These are phyloP conservation scores for Crithidia bombi DNA, from an alignment of 208 protist genomes.

Conservation along the genomic window DNA sequence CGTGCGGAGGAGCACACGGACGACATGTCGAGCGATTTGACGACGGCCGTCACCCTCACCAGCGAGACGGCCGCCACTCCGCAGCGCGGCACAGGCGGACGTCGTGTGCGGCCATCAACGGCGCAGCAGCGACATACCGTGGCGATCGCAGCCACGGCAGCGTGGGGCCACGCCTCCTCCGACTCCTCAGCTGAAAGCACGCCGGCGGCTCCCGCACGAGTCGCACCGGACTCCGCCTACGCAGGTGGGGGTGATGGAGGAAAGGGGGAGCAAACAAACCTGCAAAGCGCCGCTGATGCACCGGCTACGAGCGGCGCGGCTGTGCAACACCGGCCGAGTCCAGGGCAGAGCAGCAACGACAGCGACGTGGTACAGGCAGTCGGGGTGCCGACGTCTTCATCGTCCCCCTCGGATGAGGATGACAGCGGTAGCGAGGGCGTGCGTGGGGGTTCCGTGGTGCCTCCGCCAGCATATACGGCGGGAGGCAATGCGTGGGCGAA, in stretches of 20 bases:
- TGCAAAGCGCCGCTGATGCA: not conserved
- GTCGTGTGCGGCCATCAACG: not conserved
- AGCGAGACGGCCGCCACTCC: slow-evolving; percentile 14
- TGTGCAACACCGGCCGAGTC: not conserved
- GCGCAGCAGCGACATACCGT: not conserved
- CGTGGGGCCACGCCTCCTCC: slow-evolving; percentile 3
- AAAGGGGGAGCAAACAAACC: not conserved
- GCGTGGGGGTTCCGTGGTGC: not conserved
- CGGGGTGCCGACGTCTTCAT: not conserved
- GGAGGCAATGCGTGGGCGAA: not conserved
- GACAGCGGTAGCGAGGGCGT: not conserved
- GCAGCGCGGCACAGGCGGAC: not conserved
- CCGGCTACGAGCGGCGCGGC: not conserved
- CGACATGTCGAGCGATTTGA: slow-evolving; percentile 35
- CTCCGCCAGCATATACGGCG: not conserved
- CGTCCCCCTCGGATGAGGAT: not conserved
- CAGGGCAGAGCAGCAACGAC: not conserved
- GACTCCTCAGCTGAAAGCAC: slow-evolving; percentile 6
- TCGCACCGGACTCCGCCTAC: too few species aligned
- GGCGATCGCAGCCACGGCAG: not conserved
- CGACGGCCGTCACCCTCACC: slow-evolving; percentile 19
- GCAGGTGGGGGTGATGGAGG: not conserved
- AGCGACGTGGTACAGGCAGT: slow-evolving; percentile 16
- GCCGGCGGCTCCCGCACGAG: slow-evolving; percentile 1
- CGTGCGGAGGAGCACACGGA: slow-evolving; percentile 30